A percentile compares a stretch with the other conserved stretches of the same genome.
These are phyloP conservation scores for Penicillium tannophilum DNA, from an alignment of 495 filamentous ascomycete genomes.

Conservation along the genomic window DNA sequence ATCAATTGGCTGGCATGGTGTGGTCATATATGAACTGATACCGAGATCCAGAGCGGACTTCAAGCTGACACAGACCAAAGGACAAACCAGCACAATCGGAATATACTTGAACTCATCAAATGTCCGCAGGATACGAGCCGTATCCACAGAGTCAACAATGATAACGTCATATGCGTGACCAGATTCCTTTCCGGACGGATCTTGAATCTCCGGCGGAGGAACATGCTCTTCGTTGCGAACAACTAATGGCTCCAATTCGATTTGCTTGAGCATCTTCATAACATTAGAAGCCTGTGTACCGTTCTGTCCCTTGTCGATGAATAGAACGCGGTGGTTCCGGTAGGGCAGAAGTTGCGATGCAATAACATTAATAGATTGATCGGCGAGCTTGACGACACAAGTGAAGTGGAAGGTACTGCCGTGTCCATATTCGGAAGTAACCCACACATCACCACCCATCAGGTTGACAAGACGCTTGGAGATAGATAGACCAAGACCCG, in stretches of 20 bases:
- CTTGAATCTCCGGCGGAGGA: slow-evolving; percentile 61
- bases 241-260: slow-evolving; percentile 81
- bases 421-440: slow-evolving; percentile 88
- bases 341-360: slow-evolving; percentile 85
- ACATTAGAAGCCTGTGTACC: slow-evolving; percentile 73
- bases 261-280: slow-evolving; percentile 72
- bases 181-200: slow-evolving; percentile 56
- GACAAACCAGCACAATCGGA: slow-evolving; percentile 90
- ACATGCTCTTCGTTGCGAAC: slow-evolving; percentile 66
- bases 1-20: slow-evolving; percentile 91
- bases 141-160: slow-evolving; percentile 92
- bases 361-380: slow-evolving; percentile 78
- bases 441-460: slow-evolving; percentile 98
- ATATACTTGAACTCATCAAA: slow-evolving; percentile 98
- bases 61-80: slow-evolving; percentile 86
- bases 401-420: slow-evolving; percentile 98
- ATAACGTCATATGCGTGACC: slow-evolving; percentile 89
- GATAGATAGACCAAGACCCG: slow-evolving; percentile 93
- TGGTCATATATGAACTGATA: slow-evolving; percentile 99
- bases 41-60: slow-evolving; percentile 95
- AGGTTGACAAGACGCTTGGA: slow-evolving; percentile 93
- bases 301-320: slow-evolving; percentile 92
- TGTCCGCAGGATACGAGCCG: slow-evolving; percentile 78
- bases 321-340: slow-evolving; percentile 84
- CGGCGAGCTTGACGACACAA: slow-evolving; percentile 85